These are phyloP conservation scores for Ophiocordyceps australis DNA, from an alignment of 2,329 filamentous ascomycete genomes.

Conservation along the genomic window DNA sequence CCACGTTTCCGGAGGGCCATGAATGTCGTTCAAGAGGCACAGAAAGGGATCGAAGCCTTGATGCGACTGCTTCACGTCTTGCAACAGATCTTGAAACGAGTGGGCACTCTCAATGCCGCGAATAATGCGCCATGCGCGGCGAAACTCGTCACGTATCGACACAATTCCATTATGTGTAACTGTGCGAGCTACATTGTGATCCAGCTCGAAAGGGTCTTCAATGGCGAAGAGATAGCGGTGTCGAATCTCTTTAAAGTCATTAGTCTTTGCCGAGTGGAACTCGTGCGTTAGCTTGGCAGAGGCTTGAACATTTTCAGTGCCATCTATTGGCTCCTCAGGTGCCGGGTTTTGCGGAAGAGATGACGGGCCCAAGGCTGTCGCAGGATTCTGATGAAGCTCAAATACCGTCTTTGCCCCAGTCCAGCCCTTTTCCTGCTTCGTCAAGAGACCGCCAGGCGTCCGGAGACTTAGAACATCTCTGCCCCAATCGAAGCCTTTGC, in stretches of 20 bases:
- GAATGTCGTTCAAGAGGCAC: slow-evolving; percentile 14
- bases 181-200: slow-evolving; percentile 77
- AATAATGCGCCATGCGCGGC: slow-evolving; percentile 60
- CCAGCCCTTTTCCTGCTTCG: slow-evolving; percentile 71
- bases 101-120: slow-evolving; percentile 24
- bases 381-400: slow-evolving; percentile 23
- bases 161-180: slow-evolving; percentile 72
- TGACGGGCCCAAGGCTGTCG: too few species aligned
- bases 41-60: slow-evolving; percentile 8
- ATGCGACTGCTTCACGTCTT: slow-evolving; percentile 23
- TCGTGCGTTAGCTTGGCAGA: background rate
- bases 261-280: slow-evolving; percentile 8
- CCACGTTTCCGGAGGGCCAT: slow-evolving; percentile 7
- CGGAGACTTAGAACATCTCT: slow-evolving; percentile 64
- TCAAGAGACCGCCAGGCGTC: slow-evolving; percentile 47
- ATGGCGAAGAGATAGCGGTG: slow-evolving; percentile 77
- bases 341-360: too few species aligned
- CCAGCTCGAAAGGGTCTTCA: slow-evolving; percentile 77
- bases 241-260: slow-evolving; percentile 47
- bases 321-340: too few species aligned
- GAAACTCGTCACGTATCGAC: slow-evolving; percentile 68
- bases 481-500: slow-evolving; percentile 60
- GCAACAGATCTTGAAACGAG: slow-evolving; percentile 25
- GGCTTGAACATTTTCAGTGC: too few species aligned
- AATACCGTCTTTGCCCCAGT: slow-evolving; percentile 59